These are phyloP conservation scores for Auricularia heimuer DNA, from an alignment of 768 basidiomycete species.

Conservation along the genomic window DNA sequence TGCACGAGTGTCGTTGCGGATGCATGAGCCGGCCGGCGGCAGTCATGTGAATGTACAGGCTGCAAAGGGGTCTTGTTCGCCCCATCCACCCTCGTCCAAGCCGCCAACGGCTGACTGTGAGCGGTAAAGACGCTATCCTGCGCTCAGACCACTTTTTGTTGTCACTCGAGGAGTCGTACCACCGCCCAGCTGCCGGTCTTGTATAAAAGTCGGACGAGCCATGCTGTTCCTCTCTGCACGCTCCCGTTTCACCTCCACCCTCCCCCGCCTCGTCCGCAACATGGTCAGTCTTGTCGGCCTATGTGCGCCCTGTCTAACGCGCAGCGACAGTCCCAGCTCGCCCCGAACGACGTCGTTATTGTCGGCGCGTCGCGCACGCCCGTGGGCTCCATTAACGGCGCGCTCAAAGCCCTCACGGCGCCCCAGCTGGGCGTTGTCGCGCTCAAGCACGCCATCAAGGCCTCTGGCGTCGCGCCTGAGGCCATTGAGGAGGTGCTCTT, in stretches of 20 bases:
- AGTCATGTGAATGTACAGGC: background rate
- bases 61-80: background rate
- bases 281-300: background rate
- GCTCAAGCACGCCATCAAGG: constrained; percentile 81
- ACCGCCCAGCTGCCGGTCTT: background rate
- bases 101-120: background rate
- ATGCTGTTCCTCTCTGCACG: background rate
- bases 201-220: background rate
- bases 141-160: background rate
- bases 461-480: constrained; percentile 69
- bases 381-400: constrained; percentile 84
- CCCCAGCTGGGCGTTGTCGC: constrained; percentile 84
- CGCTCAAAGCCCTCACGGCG: constrained; percentile 80
- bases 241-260: background rate
- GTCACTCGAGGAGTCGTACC: background rate
- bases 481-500: constrained; percentile 93
- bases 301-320: background rate
- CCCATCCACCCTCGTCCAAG: background rate
- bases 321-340: constrained; percentile 19
- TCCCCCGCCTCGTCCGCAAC: background rate
- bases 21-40: background rate
- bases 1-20: no score
- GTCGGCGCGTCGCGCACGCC: constrained; percentile 91
- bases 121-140: background rate
- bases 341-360: constrained; percentile 79